These are phyloP conservation scores for Elongisporangium anandrum DNA, from an alignment of 352 stramenopile species.

Conservation along the genomic window DNA sequence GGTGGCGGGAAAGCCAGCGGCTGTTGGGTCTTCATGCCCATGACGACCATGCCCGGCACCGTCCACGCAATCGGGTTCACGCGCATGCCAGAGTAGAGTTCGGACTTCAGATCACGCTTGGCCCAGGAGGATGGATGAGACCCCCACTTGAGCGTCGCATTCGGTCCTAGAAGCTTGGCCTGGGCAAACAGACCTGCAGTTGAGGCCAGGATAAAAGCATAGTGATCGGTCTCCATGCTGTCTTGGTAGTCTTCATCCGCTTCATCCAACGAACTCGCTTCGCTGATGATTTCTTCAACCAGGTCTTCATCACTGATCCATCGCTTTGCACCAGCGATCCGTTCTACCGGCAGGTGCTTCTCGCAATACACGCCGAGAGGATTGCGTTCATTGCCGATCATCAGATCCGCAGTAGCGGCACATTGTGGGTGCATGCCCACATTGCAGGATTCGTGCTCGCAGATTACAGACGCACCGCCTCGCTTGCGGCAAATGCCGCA, in stretches of 20 bases:
- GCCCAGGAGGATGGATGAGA: slow-evolving; percentile 5
- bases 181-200: slow-evolving; percentile 55
- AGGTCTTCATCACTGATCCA: slow-evolving; percentile 84
- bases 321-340: slow-evolving; percentile 70
- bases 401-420: slow-evolving; percentile 68
- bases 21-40: slow-evolving; percentile 34
- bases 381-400: slow-evolving; percentile 73
- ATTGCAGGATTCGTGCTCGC: slow-evolving; percentile 74
- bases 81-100: slow-evolving; percentile 16
- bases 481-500: slow-evolving; percentile 79
- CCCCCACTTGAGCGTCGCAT: slow-evolving; percentile 31
- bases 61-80: slow-evolving; percentile 35
- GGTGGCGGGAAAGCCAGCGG: slow-evolving; percentile 44
- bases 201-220: slow-evolving; percentile 74
- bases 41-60: slow-evolving; percentile 32
- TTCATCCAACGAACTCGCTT: slow-evolving; percentile 41
- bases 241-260: slow-evolving; percentile 41
- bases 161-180: slow-evolving; percentile 36
- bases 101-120: slow-evolving; percentile 22
- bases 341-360: slow-evolving; percentile 67
- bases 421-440: slow-evolving; percentile 77
- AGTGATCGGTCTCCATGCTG: slow-evolving; percentile 34
- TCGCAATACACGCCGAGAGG: slow-evolving; percentile 76
- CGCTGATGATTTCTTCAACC: slow-evolving; percentile 81
- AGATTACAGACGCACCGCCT: slow-evolving; percentile 74